Base-by-base conservation (phyloP, 306 rosid species). In the Dalbergia cochinchinensis region DNA sequence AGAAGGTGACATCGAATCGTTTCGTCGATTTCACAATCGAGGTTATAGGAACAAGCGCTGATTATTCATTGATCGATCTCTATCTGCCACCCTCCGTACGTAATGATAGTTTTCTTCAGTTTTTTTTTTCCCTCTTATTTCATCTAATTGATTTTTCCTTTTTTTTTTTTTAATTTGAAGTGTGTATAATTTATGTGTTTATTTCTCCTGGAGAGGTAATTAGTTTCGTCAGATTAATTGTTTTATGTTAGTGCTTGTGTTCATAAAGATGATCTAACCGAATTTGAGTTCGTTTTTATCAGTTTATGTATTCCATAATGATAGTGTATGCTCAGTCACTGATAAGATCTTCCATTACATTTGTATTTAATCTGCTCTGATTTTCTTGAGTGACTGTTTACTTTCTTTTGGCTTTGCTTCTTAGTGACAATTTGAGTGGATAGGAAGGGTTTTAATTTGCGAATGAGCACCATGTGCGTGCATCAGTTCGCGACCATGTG, bases 401-500 rank as follows among this genome's bases (percentile, higher is more conserved):
- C 18, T 26, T 26, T 26, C 31, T 26, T 26, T 66, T 60, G 84
- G 37, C 1, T 37, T 65, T 77, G 34, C 75, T 76, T 45, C 11
- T 7, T 60, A 26, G 11, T 42, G 9, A 37, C 50, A 51, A 16
- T 59, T 77, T 59, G 34, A 19, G 47, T 42, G 10, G 47, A 50
- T 50, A 11, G 14, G 57, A 50, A 47, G 48, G 44, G 66, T 7
- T 7, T n/a, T 47, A 1, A 26, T 26, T 26, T 26, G 31, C 31
- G 31, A 26, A 78, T 45, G 73, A 62, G 53, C 75, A 64, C 41
- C 94, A 86, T 20, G 22, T 20, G 22, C 22, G 22, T 20, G 22
- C 22, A 54, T 65, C 65, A 82, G 82, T 57, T 80, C 66, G 35
- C 50, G 63, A 66, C 65, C 94, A 86, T 82, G 88, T 84, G 88